A percentile compares a stretch with the other conserved stretches of the same genome.
Evolutionary conservation across 2,329 filamentous ascomycete genomes (phyloP).

Genomic region (Hypoxylon sp.): DNA sequence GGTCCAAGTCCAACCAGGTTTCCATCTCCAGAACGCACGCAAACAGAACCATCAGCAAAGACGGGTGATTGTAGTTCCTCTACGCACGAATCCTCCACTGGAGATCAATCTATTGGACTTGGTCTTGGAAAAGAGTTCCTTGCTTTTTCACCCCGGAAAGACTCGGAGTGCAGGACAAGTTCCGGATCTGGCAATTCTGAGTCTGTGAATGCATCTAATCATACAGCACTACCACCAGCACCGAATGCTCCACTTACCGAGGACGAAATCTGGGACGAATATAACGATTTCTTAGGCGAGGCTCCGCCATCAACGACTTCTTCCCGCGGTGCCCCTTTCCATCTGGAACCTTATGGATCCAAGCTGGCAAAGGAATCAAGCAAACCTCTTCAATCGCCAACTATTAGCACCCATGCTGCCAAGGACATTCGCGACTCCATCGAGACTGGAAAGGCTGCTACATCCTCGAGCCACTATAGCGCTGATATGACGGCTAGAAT

Average conservation of each 20-base stretch:
- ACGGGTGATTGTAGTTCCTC: constrained; percentile 51
- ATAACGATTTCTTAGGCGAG: constrained; percentile 87
- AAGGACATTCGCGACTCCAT: constrained; percentile 53
- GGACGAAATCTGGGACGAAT: constrained; percentile 95
- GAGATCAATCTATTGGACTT: constrained; percentile 51
- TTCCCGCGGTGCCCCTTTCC: constrained; percentile 68
- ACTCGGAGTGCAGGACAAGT: constrained; percentile 71
- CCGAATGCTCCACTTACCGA: constrained; percentile 74
- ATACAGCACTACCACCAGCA: constrained; percentile 75
- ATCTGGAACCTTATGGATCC: constrained; percentile 64
- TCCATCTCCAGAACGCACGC: constrained; percentile 57
- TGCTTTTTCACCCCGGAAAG: constrained; percentile 78
- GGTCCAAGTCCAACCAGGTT: constrained; percentile 61
- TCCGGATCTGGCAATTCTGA: constrained; percentile 77
- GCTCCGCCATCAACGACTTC: constrained; percentile 67
- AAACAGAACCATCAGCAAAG: constrained; percentile 55
- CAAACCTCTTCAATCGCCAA: constrained; percentile 63
- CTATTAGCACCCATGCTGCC: constrained; percentile 53
- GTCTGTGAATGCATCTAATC: constrained; percentile 68
- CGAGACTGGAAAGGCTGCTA: constrained; percentile 52
- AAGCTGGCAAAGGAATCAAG: constrained; percentile 54
- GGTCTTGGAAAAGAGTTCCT: constrained; percentile 73
- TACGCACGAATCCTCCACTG: constrained; percentile 51
- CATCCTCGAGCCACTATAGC: constrained; percentile 66
- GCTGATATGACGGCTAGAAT: constrained; percentile 68